A percentile compares a stretch with the other conserved stretches of the same genome.
Evolutionary conservation across 257 asterid species (phyloP).

Genomic region (Cynanchum wilfordii): DNA sequence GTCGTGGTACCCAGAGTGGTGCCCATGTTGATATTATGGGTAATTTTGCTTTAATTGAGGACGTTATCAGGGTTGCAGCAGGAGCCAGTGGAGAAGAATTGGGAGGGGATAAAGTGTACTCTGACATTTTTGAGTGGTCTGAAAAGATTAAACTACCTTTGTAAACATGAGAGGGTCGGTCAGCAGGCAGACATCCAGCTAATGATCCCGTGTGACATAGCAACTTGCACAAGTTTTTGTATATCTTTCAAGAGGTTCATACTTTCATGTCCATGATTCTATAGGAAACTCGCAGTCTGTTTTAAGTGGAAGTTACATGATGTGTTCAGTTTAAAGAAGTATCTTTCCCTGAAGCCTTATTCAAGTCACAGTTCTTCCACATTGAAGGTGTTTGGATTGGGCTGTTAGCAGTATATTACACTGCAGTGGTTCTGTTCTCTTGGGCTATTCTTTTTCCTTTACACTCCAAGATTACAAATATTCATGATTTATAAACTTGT

Average conservation of each 20-base stretch:
- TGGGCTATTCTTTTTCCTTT: not conserved
- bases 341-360: not conserved
- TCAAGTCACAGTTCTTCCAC: not conserved
- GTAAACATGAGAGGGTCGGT: constrained; percentile 12
- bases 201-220: not conserved
- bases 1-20: constrained; percentile 90
- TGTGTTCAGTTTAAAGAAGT: not conserved
- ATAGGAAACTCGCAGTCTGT: not conserved
- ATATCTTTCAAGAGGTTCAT: not conserved
- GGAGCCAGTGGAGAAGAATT: constrained; percentile 65
- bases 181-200: not conserved
- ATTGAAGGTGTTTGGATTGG: not conserved
- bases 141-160: constrained; percentile 57
- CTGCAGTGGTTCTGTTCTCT: not conserved
- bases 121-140: constrained; percentile 73
- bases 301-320: not conserved
- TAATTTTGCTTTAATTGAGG: constrained; percentile 70
- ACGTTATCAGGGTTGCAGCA: constrained; percentile 67
- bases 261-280: not conserved
- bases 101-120: constrained; percentile 71
- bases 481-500: no score
- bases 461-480: not conserved
- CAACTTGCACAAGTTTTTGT: not conserved
- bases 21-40: constrained; percentile 94
- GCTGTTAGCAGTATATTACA: not conserved